Percentiles rank a stretch among this genome's conserved stretches.
These are phyloP conservation scores for Willaertia magna DNA, from an alignment of 208 protist genomes.

Conservation along the genomic window DNA sequence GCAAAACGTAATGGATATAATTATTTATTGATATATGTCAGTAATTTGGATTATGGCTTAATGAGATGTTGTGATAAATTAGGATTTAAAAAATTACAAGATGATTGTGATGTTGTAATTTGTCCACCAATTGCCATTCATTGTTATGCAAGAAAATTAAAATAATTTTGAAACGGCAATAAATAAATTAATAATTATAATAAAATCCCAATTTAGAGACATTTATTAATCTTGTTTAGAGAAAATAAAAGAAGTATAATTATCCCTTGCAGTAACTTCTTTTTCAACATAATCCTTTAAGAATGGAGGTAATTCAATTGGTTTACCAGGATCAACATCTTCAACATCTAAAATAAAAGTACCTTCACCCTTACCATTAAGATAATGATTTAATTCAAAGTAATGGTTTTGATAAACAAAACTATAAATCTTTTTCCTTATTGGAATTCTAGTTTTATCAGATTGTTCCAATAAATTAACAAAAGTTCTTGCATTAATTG, in stretches of 20 bases:
- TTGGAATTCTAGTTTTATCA: neutral
- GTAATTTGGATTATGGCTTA: too few species aligned
- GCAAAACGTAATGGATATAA: too few species aligned
- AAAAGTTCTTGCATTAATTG: neutral
- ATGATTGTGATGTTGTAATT: too few species aligned
- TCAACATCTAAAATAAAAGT: neutral
- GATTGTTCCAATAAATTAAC: neutral
- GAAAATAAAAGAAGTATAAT: neutral
- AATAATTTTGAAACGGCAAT: too few species aligned
- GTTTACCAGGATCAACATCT: neutral
- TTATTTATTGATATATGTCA: too few species aligned
- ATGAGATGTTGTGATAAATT: too few species aligned
- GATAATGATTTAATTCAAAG: neutral
- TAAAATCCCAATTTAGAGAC: too few species aligned
- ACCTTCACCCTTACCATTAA: neutral
- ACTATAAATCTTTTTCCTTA: neutral
- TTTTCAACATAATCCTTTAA: neutral
- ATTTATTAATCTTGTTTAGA: too few species aligned
- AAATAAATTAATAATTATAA: too few species aligned
- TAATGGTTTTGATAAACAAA: neutral
- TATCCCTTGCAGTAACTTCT: neutral
- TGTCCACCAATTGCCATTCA: too few species aligned
- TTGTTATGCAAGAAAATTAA: too few species aligned
- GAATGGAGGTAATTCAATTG: neutral
- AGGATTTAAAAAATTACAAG: too few species aligned